Evolutionary conservation across 805 yeast genomes (phyloP).

Genomic region (Wickerhamiella siamensis): DNA sequence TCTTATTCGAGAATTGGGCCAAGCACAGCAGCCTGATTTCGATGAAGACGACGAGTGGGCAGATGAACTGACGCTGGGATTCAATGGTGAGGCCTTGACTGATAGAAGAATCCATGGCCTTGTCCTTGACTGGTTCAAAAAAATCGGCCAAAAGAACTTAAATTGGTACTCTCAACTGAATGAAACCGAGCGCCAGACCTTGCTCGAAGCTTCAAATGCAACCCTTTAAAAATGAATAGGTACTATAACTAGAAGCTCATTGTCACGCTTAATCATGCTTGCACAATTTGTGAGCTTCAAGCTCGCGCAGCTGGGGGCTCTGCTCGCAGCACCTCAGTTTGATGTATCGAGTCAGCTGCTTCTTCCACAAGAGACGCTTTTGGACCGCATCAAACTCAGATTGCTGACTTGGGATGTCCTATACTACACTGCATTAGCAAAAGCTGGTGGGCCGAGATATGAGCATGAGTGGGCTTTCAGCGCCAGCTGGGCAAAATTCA

Average conservation of each 20-base stretch:
- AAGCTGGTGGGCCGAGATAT: slow-evolving; percentile 35
- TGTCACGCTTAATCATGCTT: slow-evolving; percentile 6
- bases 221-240: too few species aligned
- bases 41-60: slow-evolving; percentile 31
- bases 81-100: slow-evolving; percentile 13
- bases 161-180: slow-evolving; percentile 13
- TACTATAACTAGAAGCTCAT: too few species aligned
- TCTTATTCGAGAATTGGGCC: slow-evolving; percentile 48
- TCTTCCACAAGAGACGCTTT: slow-evolving; percentile 10
- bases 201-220: slow-evolving; percentile 9
- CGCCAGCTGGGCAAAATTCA: slow-evolving; percentile 53
- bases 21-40: slow-evolving; percentile 37
- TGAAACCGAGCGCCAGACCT: slow-evolving; percentile 10
- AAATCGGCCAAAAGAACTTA: slow-evolving; percentile 11
- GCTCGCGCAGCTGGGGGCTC: slow-evolving; percentile 25
- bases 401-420: slow-evolving; percentile 78
- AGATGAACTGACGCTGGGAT: slow-evolving; percentile 20
- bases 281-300: slow-evolving; percentile 20
- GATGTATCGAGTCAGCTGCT: slow-evolving; percentile 37
- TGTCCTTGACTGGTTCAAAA: slow-evolving; percentile 20
- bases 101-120: slow-evolving; percentile 17
- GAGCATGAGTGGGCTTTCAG: slow-evolving; percentile 91
- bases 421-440: slow-evolving; percentile 49
- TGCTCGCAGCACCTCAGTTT: slow-evolving; percentile 31
- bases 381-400: slow-evolving; percentile 15